Base-by-base conservation (phyloP, 371 early-diverging fungal species). In the Lichtheimia corymbifera region DNA sequence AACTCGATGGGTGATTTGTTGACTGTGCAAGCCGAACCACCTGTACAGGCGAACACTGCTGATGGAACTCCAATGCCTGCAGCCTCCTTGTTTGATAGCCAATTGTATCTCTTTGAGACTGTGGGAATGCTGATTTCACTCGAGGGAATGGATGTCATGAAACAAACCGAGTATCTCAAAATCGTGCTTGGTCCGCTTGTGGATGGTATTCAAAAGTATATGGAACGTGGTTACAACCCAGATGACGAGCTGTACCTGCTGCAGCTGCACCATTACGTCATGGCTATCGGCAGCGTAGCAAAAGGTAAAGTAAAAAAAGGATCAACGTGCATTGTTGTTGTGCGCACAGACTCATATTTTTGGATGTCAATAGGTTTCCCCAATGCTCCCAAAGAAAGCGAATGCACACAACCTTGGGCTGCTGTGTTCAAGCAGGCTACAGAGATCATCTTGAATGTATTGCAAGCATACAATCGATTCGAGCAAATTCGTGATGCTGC, bases 61-160 rank as follows among this genome's bases (percentile, higher is more conserved):
- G 80, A 80, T 58, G 80, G 80, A 6, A 78, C 70, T 68, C 78
- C 82, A 49, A 78, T 84, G 40, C 80, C 83, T 24, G 71, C 80
- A 18, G 79, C 77, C 7, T 76, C 76, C 7, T 72, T 74, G 13
- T 93, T 94, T 68, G 93, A 92, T 64, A 91, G 90, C 58, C 96
- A 97, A 72, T 69, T 93, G 28, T 93, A 91, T 68, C 69, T 96
- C 40, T 97, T 94, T 80, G 98, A 97, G 71, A 88, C 95, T 3
- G 94, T 91, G 53, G 96, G 97, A 22, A 78, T 88, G 59, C 74
- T 96, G 67, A 93, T 97, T 65, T 91, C 97, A 12, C 77, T 88
- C 27, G 89, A 90, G 24, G 72, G 71, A 43, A 77, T 91, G 43
- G 84, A 88, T 54, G 76, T 80, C 15, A 75, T 82, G 58, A 86